Base-by-base conservation (phyloP, 148 eudicot species). In the Camellia japonica region DNA sequence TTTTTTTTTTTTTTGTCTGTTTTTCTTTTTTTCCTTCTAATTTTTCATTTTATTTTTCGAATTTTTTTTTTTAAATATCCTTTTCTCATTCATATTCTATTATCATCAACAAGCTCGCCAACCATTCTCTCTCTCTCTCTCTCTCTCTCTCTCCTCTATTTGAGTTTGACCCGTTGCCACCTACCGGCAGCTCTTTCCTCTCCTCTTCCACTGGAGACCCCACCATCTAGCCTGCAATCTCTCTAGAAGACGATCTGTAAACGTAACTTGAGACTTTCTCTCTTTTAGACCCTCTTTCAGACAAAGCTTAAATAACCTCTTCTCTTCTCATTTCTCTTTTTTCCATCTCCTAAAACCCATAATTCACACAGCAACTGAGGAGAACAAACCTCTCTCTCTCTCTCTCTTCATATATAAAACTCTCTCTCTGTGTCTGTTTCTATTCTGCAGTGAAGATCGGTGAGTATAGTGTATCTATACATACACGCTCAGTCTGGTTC, bases 141-240 rank as follows among this genome's bases (percentile, higher is more conserved):
- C 19, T 49, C 41, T 62, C 68, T 23, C 56, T 55, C 71, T 67
- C 58, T 47, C 73, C 61, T 20, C 54, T 80, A 18, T 83, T 80
- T 78, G 82, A 79, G 84, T 84, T 86, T 82, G 85, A 81, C 85
- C 87, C 84, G 82, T 80, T 55, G 83, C 84, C 90, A 87, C 90
- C 90, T 74, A 87, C 83, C 86, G 81, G 74, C 85, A 82, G 80
- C 78, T 78, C 80, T 76, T 62, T 76, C 42, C 55, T 49, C 59
- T 47, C 75, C 66, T 77, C 81, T 73, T 80, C 79, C 54, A 71
- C 42, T 71, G 69, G 69, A 75, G 79, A 47, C 77, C 85, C 82
- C 82, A 83, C 82, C 78, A 47, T 67, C 64, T 13, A 16, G 1
- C 74, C 64, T 8, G 61, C 15, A 59, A n/a, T 38, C 15, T 59